A percentile compares a stretch with the other conserved stretches of the same genome.
Conservation (phyloP, 352 stramenopile species). For the Phytophthora melonis region DNA sequence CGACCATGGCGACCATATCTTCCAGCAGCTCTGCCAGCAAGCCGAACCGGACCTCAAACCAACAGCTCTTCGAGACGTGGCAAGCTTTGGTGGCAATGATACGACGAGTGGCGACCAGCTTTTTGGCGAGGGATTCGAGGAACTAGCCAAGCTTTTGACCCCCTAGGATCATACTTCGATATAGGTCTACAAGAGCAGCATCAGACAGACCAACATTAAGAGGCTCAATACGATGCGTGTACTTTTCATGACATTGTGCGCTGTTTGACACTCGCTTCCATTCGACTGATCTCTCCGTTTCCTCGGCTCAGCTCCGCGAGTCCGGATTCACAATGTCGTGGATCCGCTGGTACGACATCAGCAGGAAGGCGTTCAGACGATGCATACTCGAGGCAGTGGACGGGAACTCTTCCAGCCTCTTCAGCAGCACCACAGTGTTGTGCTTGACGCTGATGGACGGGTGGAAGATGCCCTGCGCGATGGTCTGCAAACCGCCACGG, state of each 20-base stretch:
- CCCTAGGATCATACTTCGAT: slow-evolving; percentile 20
- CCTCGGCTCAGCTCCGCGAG: slow-evolving; percentile 33
- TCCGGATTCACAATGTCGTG: slow-evolving; percentile 80
- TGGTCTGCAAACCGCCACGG: slow-evolving; percentile 78
- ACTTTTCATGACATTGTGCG: slow-evolving; percentile 11
- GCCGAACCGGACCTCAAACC: slow-evolving; percentile 78
- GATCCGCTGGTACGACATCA: slow-evolving; percentile 89
- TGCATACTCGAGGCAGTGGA: slow-evolving; percentile 77
- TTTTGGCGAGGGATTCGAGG: slow-evolving; percentile 59
- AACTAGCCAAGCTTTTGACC: slow-evolving; percentile 62
- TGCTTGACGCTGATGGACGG: slow-evolving; percentile 89
- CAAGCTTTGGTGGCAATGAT: slow-evolving; percentile 13
- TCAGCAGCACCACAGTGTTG: slow-evolving; percentile 88
- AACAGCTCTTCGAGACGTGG: background rate
- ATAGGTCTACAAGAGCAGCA: no score
- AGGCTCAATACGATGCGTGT: slow-evolving; percentile 7
- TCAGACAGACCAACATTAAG: no score
- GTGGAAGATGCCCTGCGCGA: slow-evolving; percentile 90
- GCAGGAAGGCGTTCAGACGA: slow-evolving; percentile 79
- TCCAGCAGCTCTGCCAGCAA: slow-evolving; percentile 83
- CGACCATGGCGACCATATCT: slow-evolving; percentile 75
- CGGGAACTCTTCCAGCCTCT: slow-evolving; percentile 84
- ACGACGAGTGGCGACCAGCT: slow-evolving; percentile 36
- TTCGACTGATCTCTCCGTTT: background rate
- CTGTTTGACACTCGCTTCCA: slow-evolving; percentile 5